Evolutionary conservation across 768 basidiomycete species (phyloP), one percentile per base, ranked within the genome.

Genomic region (Cystobasidiopsis lactophilus): DNA sequence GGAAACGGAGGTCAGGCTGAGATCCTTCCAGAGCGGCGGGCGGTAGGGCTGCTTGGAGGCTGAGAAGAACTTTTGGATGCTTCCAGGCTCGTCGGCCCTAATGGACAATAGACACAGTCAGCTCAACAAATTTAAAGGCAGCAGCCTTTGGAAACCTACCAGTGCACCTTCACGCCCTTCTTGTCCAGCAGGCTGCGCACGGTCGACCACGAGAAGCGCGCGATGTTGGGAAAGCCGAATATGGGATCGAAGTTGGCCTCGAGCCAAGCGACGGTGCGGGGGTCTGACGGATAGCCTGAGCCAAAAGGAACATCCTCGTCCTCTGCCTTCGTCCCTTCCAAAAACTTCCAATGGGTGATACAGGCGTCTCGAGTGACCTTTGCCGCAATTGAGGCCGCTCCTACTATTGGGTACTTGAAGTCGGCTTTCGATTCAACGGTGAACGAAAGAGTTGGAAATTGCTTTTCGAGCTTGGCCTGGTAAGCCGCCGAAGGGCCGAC

Each of bases 361-460:
- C 85, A 86, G 5, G 80, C 77, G 62, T 96, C 91, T 52, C 91
- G 73, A 0, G 89, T 95, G 26, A 91, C 88, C 68, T 98, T 98
- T 2, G 93, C 93, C 2, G 86, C 86, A n/a, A 96, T 85, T 64
- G 84, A 86, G 1, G 91, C 93, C 5, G 93, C 93, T 21, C 85
- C 81, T 54, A 98, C 93, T 55, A 98, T 89, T 63, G 88, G 93
- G 73, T 77, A 98, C 56, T 83, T 78, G n/a, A 79, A 78, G 63
- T 98, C 93, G 16, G 93, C 93, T 67, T 98, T 95, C 26, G 77
- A 76, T 10, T 78, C 75, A 23, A 98, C 93, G 0, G 84, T 88
- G 64, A 98, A 89, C 38, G 70, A 68, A 57, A 95, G 5, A 75
- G 44, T 77, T 0, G 85, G 83, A 66, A 95, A 98, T 30, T 78